Evolutionary conservation across 1,139 yeast genomes (phyloP), one percentile per base, ranked within the genome.

Genomic region (Blastobotrys elegans): DNA sequence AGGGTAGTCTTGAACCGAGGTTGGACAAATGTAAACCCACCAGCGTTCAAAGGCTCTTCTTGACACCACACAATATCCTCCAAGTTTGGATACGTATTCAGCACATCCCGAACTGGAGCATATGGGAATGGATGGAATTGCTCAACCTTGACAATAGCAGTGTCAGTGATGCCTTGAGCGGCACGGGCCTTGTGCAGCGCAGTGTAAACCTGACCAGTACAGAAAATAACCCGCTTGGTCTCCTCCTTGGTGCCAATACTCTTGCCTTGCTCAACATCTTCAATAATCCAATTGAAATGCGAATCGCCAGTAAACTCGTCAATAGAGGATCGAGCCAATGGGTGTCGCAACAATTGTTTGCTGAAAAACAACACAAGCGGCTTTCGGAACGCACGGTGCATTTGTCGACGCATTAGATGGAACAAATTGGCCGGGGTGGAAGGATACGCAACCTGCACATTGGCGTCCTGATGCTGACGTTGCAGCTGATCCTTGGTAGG

Each of bases 41-140:
- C 98, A 83, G 92, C 92, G 75, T 94, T 94, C 73, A 92, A 79
- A 60, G 98, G 98, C 76, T 94, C 99, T 75, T 94, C 99, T 75
- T 94, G 98, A 71, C 95, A 84, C 94, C 94, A 94, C 42, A 89
- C 95, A 60, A 94, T 73, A 67, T 94, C 98, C 69, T 84, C 83
- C 54, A 84, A 66, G 68, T 82, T 82, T 64, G 95, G 88, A 76
- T 84, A 94, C 48, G 80, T 68, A 71, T 87, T 76, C 60, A 94
- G 74, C 32, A 87, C 72, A 62, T 90, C 97, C 66, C 89, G 84
- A 62, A 94, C 73, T 73, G 87, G 96, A 52, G 94, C 92, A 72
- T 75, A 94, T 71, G 98, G 98, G 97, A 94, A 94, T 69, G 99
- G 99, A 67, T 94, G 97, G 62, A 90, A 67, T 75, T 94, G 97